phyloP scores from a whole-genome alignment of 257 asterid genomes.

The Nicotiana sylvestris region DNA sequence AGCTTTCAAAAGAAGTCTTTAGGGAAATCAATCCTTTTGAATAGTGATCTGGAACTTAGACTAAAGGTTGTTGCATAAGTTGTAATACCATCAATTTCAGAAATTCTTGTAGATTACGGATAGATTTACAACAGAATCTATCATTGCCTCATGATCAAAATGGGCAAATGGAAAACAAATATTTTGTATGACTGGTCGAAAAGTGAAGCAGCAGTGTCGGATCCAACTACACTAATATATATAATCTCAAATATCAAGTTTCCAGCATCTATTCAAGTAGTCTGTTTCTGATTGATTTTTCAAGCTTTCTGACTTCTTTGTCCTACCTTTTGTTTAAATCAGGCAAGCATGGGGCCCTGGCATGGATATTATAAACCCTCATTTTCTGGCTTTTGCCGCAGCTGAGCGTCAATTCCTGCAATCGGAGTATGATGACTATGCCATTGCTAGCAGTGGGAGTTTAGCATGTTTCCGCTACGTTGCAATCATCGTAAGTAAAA shows the following conservation, averaged over 20 bases:
- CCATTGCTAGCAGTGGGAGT: conserved; percentile 46
- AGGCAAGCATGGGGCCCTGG: conserved; percentile 66
- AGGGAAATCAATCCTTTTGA: background rate
- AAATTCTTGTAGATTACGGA: background rate
- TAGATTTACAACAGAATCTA: background rate
- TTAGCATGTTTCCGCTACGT: conserved; percentile 56
- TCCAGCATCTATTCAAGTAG: background rate
- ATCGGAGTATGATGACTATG: conserved; percentile 54
- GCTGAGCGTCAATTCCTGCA: conserved; percentile 56
- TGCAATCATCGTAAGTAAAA: conserved; percentile 47
- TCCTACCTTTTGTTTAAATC: conserved; percentile 4
- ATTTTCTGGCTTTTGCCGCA: conserved; percentile 49
- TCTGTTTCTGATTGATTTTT: background rate
- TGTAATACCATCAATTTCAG: background rate
- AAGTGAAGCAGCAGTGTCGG: too few relatives aligned
- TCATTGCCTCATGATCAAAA: background rate
- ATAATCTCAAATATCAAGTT: background rate
- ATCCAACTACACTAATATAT: background rate
- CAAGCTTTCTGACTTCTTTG: background rate
- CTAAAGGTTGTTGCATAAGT: background rate
- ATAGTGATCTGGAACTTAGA: background rate
- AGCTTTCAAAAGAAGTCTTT: background rate
- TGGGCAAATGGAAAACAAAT: background rate
- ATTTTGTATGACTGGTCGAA: background rate
- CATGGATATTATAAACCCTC: conserved; percentile 54